Conservation (phyloP, 2,329 filamentous ascomycete genomes). For the Eutypella sp. region DNA sequence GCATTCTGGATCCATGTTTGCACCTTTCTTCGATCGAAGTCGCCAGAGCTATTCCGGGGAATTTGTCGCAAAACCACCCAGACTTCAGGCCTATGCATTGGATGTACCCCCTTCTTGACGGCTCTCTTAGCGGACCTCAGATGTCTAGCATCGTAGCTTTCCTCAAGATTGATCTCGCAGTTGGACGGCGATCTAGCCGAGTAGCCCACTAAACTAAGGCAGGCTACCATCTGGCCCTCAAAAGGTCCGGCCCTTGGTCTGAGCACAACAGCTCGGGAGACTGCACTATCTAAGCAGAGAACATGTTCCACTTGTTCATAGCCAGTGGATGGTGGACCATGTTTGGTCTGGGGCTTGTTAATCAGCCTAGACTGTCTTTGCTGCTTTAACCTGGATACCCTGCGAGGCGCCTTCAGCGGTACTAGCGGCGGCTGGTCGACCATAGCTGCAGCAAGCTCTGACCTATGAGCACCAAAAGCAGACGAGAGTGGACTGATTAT, state of each 20-base stretch:
- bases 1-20: constrained; percentile 52
- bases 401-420: constrained; percentile 14
- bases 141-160: constrained; percentile 35
- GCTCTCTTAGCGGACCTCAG: constrained; percentile 35
- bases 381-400: not conserved
- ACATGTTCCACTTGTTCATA: constrained; percentile 33
- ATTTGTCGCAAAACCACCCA: constrained; percentile 46
- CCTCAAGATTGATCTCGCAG: constrained; percentile 33
- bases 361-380: constrained; percentile 2
- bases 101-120: constrained; percentile 31
- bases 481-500: constrained; percentile 15
- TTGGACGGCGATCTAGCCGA: constrained; percentile 23
- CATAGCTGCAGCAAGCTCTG: not conserved
- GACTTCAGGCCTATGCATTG: constrained; percentile 35
- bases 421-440: constrained; percentile 15
- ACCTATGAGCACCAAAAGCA: not conserved
- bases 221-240: constrained; percentile 44
- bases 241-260: constrained; percentile 45
- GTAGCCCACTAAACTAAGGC: constrained; percentile 35
- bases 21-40: constrained; percentile 38
- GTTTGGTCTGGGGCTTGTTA: constrained; percentile 8
- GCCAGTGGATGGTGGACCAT: constrained; percentile 17
- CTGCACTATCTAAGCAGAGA: constrained; percentile 33
- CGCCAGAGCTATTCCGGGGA: constrained; percentile 35
- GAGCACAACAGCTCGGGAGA: constrained; percentile 38